phyloP scores from a whole-genome alignment of 495 filamentous ascomycete genomes.

The Aspergillus carlsbadensis region DNA sequence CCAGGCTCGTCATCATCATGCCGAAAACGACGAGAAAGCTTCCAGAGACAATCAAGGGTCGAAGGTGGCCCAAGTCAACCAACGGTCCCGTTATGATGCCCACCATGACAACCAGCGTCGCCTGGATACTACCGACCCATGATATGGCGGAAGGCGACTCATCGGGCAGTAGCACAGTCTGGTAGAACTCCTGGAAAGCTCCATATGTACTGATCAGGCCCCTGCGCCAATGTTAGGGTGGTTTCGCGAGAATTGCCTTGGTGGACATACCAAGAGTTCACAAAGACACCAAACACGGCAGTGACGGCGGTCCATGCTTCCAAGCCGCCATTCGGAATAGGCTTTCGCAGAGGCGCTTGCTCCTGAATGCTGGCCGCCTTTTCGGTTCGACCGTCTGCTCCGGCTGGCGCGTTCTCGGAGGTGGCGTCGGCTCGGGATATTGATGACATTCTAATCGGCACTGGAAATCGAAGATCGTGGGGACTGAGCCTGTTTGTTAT shows the following conservation, averaged over 20 bases:
- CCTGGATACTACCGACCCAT: slow-evolving; percentile 51
- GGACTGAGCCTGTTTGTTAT: neutral
- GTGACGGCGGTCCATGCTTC: slow-evolving; percentile 29
- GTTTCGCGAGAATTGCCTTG: neutral
- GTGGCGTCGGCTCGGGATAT: neutral
- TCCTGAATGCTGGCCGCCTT: neutral
- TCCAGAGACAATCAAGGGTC: slow-evolving; percentile 27
- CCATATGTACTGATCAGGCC: slow-evolving; percentile 49
- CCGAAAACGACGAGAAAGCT: slow-evolving; percentile 43
- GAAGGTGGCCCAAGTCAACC: slow-evolving; percentile 45
- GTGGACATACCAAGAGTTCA: slow-evolving; percentile 31
- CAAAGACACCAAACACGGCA: slow-evolving; percentile 26
- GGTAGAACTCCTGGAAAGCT: slow-evolving; percentile 47
- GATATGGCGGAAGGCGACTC: slow-evolving; percentile 34
- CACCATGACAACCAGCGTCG: slow-evolving; percentile 38
- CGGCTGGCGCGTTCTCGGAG: neutral
- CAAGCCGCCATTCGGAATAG: slow-evolving; percentile 28
- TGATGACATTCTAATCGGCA: neutral
- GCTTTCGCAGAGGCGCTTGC: slow-evolving; percentile 1
- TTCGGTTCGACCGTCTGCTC: neutral
- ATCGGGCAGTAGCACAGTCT: slow-evolving; percentile 28
- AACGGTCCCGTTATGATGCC: slow-evolving; percentile 43
- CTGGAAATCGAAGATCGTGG: neutral
- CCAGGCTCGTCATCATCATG: slow-evolving; percentile 48
- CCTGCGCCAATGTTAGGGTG: slow-evolving; percentile 14